Evolutionary conservation across 345 rosid species (phyloP), one percentile per base, ranked within the genome.

Genomic region (Sisymbrium altissimum): DNA sequence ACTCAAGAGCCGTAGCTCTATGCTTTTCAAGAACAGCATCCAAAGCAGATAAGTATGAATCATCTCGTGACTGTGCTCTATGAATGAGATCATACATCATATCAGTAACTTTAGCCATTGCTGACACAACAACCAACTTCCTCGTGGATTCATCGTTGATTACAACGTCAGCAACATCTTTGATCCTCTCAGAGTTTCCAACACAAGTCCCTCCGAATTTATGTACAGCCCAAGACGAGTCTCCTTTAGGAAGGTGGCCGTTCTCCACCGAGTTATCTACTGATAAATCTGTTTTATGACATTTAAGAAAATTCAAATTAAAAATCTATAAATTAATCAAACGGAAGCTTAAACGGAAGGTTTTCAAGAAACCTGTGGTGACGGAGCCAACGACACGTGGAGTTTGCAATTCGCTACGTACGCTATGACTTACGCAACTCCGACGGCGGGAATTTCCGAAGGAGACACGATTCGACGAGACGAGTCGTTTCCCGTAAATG

Each of bases 151-250:
- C 80, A 81, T 95, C 97, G 30, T 73, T 82, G 25, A 83, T 50
- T 4, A 95, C 83, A 10, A 95, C 81, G 36, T 87, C 86, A 0
- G 96, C 92, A 18, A 89, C 97, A 79, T 88, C 93, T 86, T 86
- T 88, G 56, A 95, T 88, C 78, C 96, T 84, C 71, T 92, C 86
- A 9, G 92, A 87, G 49, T 73, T 95, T 62, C 97, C 97, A 69
- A 95, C 92, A 44, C 99, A 95, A 39, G 99, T 95, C 15, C 99
- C 99, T 44, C 99, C 97, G 70, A 95, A 95, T 84, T 92, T 95
- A 64, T 92, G 97, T 64, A 95, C 92, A 19, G 91, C 86, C 99
- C 99, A 95, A 43, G 49, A n/a, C n/a, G n/a, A 67, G 52, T 82
- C 83, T 55, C 96, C 93, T 72, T 86, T 88, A 1, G 86, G 89